Percentiles rank a stretch among this genome's conserved stretches.
These are phyloP conservation scores for Fusarium papillatum DNA, from an alignment of 2,329 filamentous ascomycete genomes.

Conservation along the genomic window DNA sequence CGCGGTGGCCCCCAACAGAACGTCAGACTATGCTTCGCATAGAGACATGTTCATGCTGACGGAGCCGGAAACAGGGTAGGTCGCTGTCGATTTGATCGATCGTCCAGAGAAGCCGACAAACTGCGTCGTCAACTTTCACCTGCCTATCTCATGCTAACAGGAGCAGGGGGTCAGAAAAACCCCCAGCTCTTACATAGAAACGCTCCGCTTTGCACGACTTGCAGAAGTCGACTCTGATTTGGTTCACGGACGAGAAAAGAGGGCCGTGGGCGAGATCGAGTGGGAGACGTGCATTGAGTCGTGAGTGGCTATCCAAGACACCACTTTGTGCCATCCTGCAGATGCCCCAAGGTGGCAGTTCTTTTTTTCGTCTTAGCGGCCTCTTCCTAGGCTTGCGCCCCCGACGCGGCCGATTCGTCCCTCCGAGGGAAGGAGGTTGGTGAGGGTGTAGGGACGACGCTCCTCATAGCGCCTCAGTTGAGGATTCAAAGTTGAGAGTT, in stretches of 20 bases:
- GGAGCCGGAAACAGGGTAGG: neutral
- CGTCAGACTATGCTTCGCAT: constrained; percentile 1
- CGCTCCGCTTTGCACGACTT: constrained; percentile 36
- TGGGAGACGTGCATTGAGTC: constrained; percentile 34
- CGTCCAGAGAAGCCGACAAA: constrained; percentile 8
- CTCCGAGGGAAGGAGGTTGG: constrained; percentile 20
- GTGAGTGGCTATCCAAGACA: constrained; percentile 38
- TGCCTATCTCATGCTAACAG: constrained; percentile 34
- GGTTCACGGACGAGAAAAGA: constrained; percentile 36
- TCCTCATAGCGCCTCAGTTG: constrained; percentile 24
- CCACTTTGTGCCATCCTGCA: constrained; percentile 35
- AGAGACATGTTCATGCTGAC: neutral
- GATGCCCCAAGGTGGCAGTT: constrained; percentile 34
- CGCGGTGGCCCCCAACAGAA: neutral
- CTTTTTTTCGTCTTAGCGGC: constrained; percentile 33
- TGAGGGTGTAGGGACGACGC: constrained; percentile 20
- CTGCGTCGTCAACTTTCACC: constrained; percentile 17
- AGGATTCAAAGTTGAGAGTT: constrained; percentile 10
- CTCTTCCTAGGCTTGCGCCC: constrained; percentile 28
- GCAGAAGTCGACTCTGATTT: constrained; percentile 39
- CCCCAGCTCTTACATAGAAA: constrained; percentile 11
- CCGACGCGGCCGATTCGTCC: constrained; percentile 34
- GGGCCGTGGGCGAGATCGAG: constrained; percentile 24
- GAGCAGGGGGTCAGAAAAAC: constrained; percentile 4
- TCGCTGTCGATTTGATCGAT: neutral